A percentile compares a stretch with the other conserved stretches of the same genome.
Conservation (phyloP, 2,329 filamentous ascomycete genomes). For the Colletotrichum brevisporum region DNA sequence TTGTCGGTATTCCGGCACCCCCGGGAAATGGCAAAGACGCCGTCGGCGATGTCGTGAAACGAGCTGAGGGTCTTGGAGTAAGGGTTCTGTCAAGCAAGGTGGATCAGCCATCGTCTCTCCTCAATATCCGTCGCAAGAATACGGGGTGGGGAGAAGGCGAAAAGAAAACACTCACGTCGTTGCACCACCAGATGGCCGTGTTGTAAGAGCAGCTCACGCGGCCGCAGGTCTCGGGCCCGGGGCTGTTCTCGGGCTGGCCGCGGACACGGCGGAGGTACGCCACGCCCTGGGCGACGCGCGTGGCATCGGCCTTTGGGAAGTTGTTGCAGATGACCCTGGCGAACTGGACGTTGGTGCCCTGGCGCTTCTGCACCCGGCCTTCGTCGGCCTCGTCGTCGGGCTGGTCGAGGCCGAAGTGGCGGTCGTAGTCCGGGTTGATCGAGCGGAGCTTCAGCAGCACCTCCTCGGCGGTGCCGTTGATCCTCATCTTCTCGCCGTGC, state of each 20-base stretch:
- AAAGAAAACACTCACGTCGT: constrained; percentile 4
- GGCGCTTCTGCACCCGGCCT: not conserved
- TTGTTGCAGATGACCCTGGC: not conserved
- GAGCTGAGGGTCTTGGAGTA: too few relatives aligned
- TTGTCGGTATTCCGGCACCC: too few relatives aligned
- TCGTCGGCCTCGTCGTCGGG: not conserved
- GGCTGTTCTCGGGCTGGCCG: not conserved
- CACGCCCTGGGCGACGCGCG: not conserved
- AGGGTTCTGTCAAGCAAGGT: too few relatives aligned
- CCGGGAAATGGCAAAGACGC: not conserved
- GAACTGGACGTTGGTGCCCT: not conserved
- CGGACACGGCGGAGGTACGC: not conserved
- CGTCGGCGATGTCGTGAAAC: not conserved
- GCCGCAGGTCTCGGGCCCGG: not conserved
- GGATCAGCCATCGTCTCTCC: too few relatives aligned
- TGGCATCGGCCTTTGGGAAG: not conserved
- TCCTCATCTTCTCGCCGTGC: not conserved
- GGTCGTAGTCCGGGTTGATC: constrained; percentile 6
- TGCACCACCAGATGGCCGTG: constrained; percentile 17
- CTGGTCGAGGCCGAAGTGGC: not conserved
- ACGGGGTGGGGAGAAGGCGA: too few relatives aligned
- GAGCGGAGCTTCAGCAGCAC: constrained; percentile 1
- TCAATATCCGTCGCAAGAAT: too few relatives aligned
- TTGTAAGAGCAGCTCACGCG: not conserved
- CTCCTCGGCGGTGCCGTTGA: constrained; percentile 24